phyloP scores from a whole-genome alignment of 2,329 filamentous ascomycete genomes.

The Cordyceps cateniannulata region DNA sequence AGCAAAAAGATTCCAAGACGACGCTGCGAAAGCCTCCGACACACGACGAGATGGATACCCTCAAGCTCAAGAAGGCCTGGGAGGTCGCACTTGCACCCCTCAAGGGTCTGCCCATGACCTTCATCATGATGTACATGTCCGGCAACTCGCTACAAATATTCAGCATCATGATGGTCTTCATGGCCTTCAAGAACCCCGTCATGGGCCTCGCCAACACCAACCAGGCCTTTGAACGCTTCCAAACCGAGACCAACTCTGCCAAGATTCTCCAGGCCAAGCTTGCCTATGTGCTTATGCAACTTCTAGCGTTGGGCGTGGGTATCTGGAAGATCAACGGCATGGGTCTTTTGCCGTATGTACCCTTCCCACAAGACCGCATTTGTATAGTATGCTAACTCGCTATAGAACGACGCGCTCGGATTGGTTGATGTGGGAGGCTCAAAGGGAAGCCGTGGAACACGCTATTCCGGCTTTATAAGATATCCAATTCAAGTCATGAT shows the following conservation, averaged over 20 bases:
- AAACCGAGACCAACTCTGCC: conserved; percentile 68
- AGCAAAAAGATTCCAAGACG: conserved; percentile 43
- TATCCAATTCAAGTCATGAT: background rate
- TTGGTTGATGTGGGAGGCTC: conserved; percentile 92
- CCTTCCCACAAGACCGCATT: conserved; percentile 13
- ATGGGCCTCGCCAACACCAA: conserved; percentile 78
- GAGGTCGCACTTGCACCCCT: conserved; percentile 89
- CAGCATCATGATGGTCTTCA: conserved; percentile 99
- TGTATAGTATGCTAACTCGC: background rate
- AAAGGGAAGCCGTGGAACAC: conserved; percentile 61
- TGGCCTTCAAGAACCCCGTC: conserved; percentile 96
- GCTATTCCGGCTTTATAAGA: conserved; percentile 55
- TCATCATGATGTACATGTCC: conserved; percentile 99
- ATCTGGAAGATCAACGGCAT: conserved; percentile 97
- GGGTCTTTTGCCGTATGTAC: conserved; percentile 80
- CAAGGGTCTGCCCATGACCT: conserved; percentile 95
- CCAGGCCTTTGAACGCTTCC: conserved; percentile 83
- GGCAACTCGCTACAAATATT: conserved; percentile 98
- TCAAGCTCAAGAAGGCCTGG: conserved; percentile 99
- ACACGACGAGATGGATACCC: conserved; percentile 80
- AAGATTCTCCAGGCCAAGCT: conserved; percentile 78
- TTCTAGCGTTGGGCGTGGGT: conserved; percentile 75
- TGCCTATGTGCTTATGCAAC: conserved; percentile 81
- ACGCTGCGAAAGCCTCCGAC: conserved; percentile 61
- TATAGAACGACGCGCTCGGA: conserved; percentile 85